phyloP scores from a whole-genome alignment of 495 filamentous ascomycete genomes.

The Aspergillus carlsbadensis region DNA sequence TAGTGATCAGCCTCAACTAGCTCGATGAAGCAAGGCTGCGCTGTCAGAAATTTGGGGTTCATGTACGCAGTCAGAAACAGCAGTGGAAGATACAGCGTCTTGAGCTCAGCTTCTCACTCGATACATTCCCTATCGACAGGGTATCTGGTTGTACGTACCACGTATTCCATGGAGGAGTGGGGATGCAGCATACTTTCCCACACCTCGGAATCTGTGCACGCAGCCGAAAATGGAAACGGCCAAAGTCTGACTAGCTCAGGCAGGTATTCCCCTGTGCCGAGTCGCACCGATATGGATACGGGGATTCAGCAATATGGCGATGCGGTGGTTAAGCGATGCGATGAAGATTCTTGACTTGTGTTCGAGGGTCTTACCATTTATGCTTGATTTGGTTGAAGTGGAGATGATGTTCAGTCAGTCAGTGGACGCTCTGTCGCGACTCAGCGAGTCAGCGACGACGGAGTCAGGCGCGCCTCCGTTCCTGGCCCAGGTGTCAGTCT shows the following conservation, averaged over 20 bases:
- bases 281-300: neutral
- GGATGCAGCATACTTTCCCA: constrained; percentile 13
- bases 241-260: constrained; percentile 10
- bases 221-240: constrained; percentile 28
- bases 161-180: constrained; percentile 5
- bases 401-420: too few relatives aligned
- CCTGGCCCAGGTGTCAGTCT: too few relatives aligned
- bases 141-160: constrained; percentile 6
- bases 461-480: too few relatives aligned
- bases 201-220: constrained; percentile 19
- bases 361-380: neutral
- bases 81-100: neutral
- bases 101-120: neutral
- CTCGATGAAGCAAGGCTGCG: constrained; percentile 7
- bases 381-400: neutral
- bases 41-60: constrained; percentile 2
- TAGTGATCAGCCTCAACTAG: neutral
- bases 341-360: neutral
- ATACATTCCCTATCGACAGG: neutral
- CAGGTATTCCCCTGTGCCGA: constrained; percentile 4
- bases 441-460: too few relatives aligned
- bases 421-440: too few relatives aligned
- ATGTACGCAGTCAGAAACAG: neutral
- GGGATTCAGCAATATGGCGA: neutral
- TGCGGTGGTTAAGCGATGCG: neutral